Conservation (phyloP, 441 rosid species). For the Gossypium gossypioides region DNA sequence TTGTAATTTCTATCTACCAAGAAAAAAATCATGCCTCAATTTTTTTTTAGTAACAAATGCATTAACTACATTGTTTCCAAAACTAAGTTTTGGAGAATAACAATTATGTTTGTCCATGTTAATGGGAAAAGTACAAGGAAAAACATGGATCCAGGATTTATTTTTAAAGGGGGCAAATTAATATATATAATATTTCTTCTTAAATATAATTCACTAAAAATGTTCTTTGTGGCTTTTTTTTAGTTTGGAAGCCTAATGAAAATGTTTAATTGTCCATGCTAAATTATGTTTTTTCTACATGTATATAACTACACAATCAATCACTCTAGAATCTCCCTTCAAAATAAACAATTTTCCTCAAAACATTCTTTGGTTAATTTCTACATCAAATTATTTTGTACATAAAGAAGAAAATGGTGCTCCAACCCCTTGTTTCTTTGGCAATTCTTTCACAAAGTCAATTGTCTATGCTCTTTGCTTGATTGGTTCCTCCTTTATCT, state of each 20-base stretch:
- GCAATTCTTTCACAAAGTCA: not conserved
- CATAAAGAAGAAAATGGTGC: not conserved
- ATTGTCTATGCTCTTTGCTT: not conserved
- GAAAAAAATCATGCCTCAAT: not conserved
- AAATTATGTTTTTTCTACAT: not conserved
- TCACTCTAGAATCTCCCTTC: too few relatives aligned
- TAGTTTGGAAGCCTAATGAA: not conserved
- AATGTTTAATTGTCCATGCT: not conserved
- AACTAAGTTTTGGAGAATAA: not conserved
- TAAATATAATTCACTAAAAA: not conserved
- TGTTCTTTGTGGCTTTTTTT: not conserved
- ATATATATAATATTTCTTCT: not conserved
- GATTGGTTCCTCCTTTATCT: not conserved
- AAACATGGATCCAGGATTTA: not conserved
- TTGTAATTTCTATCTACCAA: not conserved
- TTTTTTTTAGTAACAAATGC: not conserved
- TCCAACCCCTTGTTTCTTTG: not conserved
- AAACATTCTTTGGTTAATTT: too few relatives aligned
- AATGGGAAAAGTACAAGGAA: not conserved
- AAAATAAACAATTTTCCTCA: too few relatives aligned
- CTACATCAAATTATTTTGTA: not conserved
- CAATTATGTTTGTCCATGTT: not conserved
- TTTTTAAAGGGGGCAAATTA: not conserved
- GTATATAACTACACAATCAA: not conserved
- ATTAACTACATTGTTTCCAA: not conserved